Percentiles rank a stretch among this genome's conserved stretches.
phyloP scores from a whole-genome alignment of 352 stramenopile genomes.

The Globisporangium radiosum region DNA sequence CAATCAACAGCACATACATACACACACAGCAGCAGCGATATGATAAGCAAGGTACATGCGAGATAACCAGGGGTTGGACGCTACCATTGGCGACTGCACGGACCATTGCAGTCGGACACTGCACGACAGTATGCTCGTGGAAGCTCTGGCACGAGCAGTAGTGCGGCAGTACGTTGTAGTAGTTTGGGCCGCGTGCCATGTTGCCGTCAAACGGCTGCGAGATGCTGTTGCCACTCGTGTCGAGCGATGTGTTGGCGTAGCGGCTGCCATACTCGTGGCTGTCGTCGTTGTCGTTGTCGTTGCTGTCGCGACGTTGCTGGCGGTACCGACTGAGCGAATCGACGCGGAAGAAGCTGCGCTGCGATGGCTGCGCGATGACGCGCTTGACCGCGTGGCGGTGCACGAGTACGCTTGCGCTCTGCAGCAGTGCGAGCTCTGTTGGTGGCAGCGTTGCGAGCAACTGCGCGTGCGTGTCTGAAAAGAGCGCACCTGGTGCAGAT shows the following conservation, averaged over 20 bases:
- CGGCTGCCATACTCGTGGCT: no score
- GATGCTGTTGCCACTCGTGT: no score
- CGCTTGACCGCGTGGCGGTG: slow-evolving; percentile 35
- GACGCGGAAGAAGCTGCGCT: slow-evolving; percentile 54
- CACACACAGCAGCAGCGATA: not conserved
- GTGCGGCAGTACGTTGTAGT: slow-evolving; percentile 70
- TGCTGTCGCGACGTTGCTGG: not conserved
- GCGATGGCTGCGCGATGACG: slow-evolving; percentile 36
- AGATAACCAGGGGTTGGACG: no score
- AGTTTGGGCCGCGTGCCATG: slow-evolving; percentile 40
- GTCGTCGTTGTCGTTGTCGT: not conserved
- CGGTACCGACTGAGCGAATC: slow-evolving; percentile 61
- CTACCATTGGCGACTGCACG: not conserved
- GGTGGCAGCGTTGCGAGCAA: slow-evolving; percentile 31
- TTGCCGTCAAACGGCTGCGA: slow-evolving; percentile 42
- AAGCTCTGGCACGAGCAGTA: slow-evolving; percentile 62
- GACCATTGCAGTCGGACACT: slow-evolving; percentile 50
- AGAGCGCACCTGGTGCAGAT: slow-evolving; percentile 5
- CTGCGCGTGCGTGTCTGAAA: slow-evolving; percentile 38
- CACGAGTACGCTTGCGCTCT: slow-evolving; percentile 51
- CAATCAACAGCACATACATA: not conserved
- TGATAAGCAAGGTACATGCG: not conserved
- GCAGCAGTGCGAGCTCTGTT: slow-evolving; percentile 38
- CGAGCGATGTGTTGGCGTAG: not conserved
- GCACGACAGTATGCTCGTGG: slow-evolving; percentile 28